phyloP scores from a whole-genome alignment of 2,329 filamentous ascomycete genomes.

The Colletotrichum sp. region DNA sequence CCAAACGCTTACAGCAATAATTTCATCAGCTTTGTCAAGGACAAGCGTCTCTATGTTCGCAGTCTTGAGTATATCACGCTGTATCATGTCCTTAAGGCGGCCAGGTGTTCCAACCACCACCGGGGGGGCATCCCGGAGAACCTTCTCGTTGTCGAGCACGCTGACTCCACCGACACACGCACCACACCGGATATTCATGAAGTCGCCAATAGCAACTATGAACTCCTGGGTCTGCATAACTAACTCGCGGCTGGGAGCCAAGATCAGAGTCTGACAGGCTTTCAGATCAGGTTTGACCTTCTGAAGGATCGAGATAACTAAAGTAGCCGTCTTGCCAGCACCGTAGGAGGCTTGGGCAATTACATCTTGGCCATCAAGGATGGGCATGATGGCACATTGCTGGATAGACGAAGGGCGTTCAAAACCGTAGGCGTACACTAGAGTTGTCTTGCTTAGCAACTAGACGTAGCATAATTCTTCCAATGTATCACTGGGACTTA shows the following conservation, averaged over 20 bases:
- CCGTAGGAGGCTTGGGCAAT: slow-evolving; percentile 99
- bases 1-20: slow-evolving; percentile 77
- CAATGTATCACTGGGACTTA: slow-evolving; percentile 12
- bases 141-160: slow-evolving; percentile 98
- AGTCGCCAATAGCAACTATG: slow-evolving; percentile 97
- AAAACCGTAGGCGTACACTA: slow-evolving; percentile 93
- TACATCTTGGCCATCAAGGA: slow-evolving; percentile 99
- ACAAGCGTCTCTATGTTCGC: slow-evolving; percentile 99
- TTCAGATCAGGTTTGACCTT: slow-evolving; percentile 96
- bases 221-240: slow-evolving; percentile 99
- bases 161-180: slow-evolving; percentile 99
- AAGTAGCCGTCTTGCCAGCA: slow-evolving; percentile 99
- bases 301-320: slow-evolving; percentile 98
- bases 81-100: slow-evolving; percentile 99
- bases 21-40: slow-evolving; percentile 98
- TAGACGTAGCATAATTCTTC: background rate
- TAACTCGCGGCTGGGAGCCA: slow-evolving; percentile 96
- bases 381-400: slow-evolving; percentile 99
- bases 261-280: slow-evolving; percentile 96
- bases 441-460: background rate
- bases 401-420: slow-evolving; percentile 99
- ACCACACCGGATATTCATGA: slow-evolving; percentile 99
- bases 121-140: slow-evolving; percentile 92
- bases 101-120: slow-evolving; percentile 97
- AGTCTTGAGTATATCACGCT: slow-evolving; percentile 95